Percentiles rank a stretch among this genome's conserved stretches.
Conservation (phyloP, 2,329 filamentous ascomycete species). For the Davidsoniella neocaledoniae region DNA sequence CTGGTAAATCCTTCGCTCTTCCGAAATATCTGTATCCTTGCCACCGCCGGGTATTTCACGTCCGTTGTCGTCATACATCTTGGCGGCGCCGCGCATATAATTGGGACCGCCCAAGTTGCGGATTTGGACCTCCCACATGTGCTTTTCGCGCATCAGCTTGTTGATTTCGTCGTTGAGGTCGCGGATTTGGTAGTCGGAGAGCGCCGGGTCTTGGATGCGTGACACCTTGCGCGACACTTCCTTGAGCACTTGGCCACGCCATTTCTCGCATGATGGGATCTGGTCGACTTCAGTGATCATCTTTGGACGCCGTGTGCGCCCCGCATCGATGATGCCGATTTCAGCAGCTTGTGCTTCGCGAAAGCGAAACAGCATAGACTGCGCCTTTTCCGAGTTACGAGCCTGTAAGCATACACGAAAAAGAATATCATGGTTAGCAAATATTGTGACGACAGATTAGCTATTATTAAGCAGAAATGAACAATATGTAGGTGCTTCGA, state of each 20-base stretch:
- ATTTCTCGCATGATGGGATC: conserved; percentile 85
- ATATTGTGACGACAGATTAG: background rate
- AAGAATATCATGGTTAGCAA: too few relatives aligned
- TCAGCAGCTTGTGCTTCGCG: conserved; percentile 92
- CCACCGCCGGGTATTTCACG: conserved; percentile 57
- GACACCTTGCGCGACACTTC: conserved; percentile 95
- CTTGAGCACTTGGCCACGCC: conserved; percentile 93
- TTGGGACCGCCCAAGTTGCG: conserved; percentile 91
- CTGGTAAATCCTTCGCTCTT: conserved; percentile 71
- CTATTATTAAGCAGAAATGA: background rate
- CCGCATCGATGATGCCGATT: conserved; percentile 86
- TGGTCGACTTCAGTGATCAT: conserved; percentile 72
- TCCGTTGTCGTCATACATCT: conserved; percentile 58
- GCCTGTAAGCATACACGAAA: conserved; percentile 35
- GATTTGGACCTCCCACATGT: conserved; percentile 98
- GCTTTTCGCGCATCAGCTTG: conserved; percentile 96
- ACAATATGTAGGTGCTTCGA: background rate
- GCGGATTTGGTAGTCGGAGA: conserved; percentile 94
- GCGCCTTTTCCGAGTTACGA: conserved; percentile 94
- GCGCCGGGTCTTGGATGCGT: conserved; percentile 75
- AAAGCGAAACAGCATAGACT: conserved; percentile 99
- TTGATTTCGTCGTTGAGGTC: conserved; percentile 99
- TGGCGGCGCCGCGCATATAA: conserved; percentile 65
- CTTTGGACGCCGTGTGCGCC: conserved; percentile 77
- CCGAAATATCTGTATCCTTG: conserved; percentile 91